Evolutionary conservation across 2,329 filamentous ascomycete species (phyloP), one percentile per base, ranked within the genome.

Genomic region (Bipolaris sorokiniana): DNA sequence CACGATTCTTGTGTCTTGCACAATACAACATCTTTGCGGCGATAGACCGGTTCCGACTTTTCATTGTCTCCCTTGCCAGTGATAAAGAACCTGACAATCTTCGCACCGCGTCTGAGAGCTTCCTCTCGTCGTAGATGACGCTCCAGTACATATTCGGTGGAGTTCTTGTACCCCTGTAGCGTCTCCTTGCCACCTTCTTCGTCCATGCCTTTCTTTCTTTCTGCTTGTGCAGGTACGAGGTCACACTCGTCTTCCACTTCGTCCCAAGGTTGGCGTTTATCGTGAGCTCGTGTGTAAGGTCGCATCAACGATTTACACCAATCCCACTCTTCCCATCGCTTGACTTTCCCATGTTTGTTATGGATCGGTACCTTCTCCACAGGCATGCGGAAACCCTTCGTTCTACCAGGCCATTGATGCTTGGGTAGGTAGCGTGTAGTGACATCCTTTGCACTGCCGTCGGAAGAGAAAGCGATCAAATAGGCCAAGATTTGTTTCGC

Each of bases 1-100:
- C 95, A 99, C 1, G 91, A 97, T 74, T 99, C 95, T 1, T 90
- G 90, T 26, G 91, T 96, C 76, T 97, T 93, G 74, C 96, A 96
- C 37, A 85, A 83, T 2, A 93, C 86, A 0, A 98, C 87, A 64
- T 98, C 93, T 51, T 85, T 84, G 33, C 94, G 88, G 0, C 83
- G 83, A 71, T 87, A 98, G 0, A 98, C 92, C 1, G 91, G 88
- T 72, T 97, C 92, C 56, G 90, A 86, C 42, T 89, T 89, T 2
- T 84, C 78, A 45, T 88, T 89, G 42, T 87, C 86, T 13, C 88
- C 90, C 76, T 94, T 97, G 9, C 86, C 88, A 45, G 87, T 86
- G 4, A 82, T 86, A 75, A 98, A 97, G 10, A 84, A 83, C 63
- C 89, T 91, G 34, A 92, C 88, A 1, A 90, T 85, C 48, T 85